Evolutionary conservation across 2,329 filamentous ascomycete species (phyloP).

Genomic region (Fusarium albosuccineum): DNA sequence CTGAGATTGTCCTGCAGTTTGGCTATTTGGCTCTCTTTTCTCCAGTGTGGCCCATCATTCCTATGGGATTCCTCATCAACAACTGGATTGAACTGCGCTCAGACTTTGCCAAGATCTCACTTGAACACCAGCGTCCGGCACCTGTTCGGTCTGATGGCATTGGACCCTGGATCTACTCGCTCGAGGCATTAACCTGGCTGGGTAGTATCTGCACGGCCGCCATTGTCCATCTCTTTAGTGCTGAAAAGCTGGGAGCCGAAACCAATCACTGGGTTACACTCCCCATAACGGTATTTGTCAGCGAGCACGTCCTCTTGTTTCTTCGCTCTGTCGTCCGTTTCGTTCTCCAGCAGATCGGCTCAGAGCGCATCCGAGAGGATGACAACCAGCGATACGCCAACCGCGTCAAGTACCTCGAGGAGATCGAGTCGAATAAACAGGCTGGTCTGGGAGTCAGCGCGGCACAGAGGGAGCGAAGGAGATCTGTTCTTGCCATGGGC

Average conservation of each 20-base stretch:
- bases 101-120: constrained; percentile 81
- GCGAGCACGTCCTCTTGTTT: constrained; percentile 78
- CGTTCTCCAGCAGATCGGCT: constrained; percentile 55
- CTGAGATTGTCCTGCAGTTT: constrained; percentile 80
- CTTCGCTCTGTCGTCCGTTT: constrained; percentile 61
- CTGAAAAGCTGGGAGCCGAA: constrained; percentile 65
- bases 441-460: constrained; percentile 50
- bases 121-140: constrained; percentile 78
- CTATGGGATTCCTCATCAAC: constrained; percentile 79
- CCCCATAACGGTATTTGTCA: constrained; percentile 77
- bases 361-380: constrained; percentile 56
- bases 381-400: constrained; percentile 55
- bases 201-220: constrained; percentile 80
- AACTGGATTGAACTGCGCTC: constrained; percentile 83
- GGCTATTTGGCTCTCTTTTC: constrained; percentile 81
- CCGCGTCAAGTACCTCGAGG: constrained; percentile 54
- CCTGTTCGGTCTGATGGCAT: constrained; percentile 80
- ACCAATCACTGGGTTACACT: constrained; percentile 70
- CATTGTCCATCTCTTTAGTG: constrained; percentile 79
- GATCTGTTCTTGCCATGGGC: constrained; percentile 51
- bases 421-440: constrained; percentile 56
- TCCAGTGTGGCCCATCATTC: constrained; percentile 81
- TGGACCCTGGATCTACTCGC: constrained; percentile 77
- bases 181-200: constrained; percentile 78
- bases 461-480: constrained; percentile 55